These are phyloP conservation scores for Trametes cinnabarina DNA, from an alignment of 768 basidiomycete genomes.

Conservation along the genomic window DNA sequence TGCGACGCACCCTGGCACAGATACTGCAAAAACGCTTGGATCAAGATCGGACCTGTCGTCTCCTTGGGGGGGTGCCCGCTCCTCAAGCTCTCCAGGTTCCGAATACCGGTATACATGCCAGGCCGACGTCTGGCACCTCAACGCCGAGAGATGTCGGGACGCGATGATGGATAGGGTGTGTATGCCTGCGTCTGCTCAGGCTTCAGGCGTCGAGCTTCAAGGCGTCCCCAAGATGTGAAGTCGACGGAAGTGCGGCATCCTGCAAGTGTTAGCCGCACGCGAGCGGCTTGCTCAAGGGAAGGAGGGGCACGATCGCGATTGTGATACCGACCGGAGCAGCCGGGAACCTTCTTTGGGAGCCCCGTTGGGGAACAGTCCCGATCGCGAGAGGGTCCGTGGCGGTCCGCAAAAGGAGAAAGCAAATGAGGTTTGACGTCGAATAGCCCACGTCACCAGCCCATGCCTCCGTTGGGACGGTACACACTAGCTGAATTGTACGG, in stretches of 20 bases:
- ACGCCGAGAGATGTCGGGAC: background rate
- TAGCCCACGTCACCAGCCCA: no score
- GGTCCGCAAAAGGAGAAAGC: background rate
- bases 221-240: no score
- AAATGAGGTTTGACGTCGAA: no score
- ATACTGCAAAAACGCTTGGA: slow-evolving; percentile 47
- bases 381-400: background rate
- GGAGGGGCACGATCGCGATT: background rate
- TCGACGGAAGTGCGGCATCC: background rate
- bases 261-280: background rate
- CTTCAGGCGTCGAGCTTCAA: background rate
- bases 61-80: slow-evolving; percentile 1
- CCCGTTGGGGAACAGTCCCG: background rate
- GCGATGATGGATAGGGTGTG: background rate
- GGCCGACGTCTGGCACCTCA: background rate
- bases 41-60: slow-evolving; percentile 39
- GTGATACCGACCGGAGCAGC: background rate
- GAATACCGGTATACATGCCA: no score
- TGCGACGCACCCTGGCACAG: slow-evolving; percentile 40
- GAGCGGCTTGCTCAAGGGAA: background rate
- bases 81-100: background rate
- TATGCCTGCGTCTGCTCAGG: background rate
- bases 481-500: background rate
- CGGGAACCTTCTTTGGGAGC: background rate
- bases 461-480: background rate